Percentiles rank a stretch among this genome's conserved stretches.
Conservation (phyloP, 371 early-diverging fungal species). For the Mucor circinelloides region DNA sequence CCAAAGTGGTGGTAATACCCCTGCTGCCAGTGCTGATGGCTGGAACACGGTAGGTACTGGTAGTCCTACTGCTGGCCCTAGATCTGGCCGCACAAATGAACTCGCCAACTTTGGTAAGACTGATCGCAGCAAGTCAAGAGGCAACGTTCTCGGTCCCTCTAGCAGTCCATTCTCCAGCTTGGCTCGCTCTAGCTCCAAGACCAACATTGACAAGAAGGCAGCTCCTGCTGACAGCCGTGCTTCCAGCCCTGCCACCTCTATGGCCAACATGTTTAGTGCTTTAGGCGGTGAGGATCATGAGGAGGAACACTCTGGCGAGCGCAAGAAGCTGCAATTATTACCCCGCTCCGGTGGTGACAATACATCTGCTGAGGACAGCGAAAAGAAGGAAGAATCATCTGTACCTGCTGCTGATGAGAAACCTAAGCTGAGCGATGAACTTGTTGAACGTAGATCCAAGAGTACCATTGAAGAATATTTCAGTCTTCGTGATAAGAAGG, state of each 20-base stretch:
- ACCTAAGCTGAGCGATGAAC: conserved; percentile 60
- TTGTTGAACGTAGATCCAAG: conserved; percentile 63
- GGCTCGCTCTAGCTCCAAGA: conserved; percentile 34
- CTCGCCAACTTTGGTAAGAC: conserved; percentile 82
- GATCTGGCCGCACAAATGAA: conserved; percentile 64
- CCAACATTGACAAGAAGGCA: conserved; percentile 36
- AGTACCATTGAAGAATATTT: conserved; percentile 75
- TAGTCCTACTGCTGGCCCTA: conserved; percentile 45
- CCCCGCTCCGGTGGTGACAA: conserved; percentile 35
- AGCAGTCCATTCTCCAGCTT: conserved; percentile 60
- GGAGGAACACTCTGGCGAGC: conserved; percentile 38
- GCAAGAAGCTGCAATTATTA: conserved; percentile 45
- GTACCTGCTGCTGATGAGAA: conserved; percentile 17
- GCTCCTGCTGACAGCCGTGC: conserved; percentile 24
- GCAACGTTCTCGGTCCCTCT: conserved; percentile 61
- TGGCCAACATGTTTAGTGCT: conserved; percentile 66
- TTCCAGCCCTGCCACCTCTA: conserved; percentile 31
- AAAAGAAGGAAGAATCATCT: conserved; percentile 10
- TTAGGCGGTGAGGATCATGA: conserved; percentile 51
- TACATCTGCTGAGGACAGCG: conserved; percentile 17
- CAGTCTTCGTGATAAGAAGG: conserved; percentile 54
- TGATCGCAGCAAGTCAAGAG: conserved; percentile 59
- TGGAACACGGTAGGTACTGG: conserved; percentile 70
- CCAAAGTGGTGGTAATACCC: neutral
- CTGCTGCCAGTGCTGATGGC: conserved; percentile 56